Base-by-base conservation (phyloP, 805 yeast genomes). In the Yarrowia divulgata region DNA sequence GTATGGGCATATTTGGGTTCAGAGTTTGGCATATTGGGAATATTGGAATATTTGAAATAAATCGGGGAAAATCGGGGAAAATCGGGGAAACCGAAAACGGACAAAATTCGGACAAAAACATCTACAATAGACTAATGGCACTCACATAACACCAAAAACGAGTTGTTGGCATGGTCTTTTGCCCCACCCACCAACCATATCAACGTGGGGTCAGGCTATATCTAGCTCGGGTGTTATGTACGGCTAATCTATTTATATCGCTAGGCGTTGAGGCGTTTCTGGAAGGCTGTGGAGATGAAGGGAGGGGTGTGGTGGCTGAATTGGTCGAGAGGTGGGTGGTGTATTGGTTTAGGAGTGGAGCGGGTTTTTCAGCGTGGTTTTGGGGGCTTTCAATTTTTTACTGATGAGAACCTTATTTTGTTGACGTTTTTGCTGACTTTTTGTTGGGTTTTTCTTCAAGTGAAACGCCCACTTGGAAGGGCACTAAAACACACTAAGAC, bases 191-290 rank as follows among this genome's bases (percentile, higher is more conserved):
- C 12, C 35, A 34, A 10, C 9, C n/a, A 18, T 35, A 14, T 48
- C 37, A 16, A 35, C 57, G 57, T 34, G 57, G 54, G 57, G 45
- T 37, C 60, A 18, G 60, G 45, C 60, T 54, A 37, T 19, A 39
- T 19, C 39, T 54, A 54, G 60, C 60, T 19, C 19, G 34, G 55
- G 35, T 39, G 12, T 12, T 10, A 19, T 37, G 60, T 50, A 16
- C 60, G 60, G 60, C 60, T 54, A 35, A 34, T 54, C 45, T 54
- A 37, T 54, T 54, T 54, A 18, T 54, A 54, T 19, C 60, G 3
- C 54, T 3, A 23, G 49, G 46, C 46, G 46, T 42, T 42, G 19
- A 19, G 14, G 14, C 48, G 14, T 9, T 8, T 19, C 5, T 42
- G 18, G 46, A 8, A 8, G 12, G 19, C 8, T 42, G 8, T 4